These are phyloP conservation scores for Rubus idaeus DNA, from an alignment of 306 rosid genomes.

Conservation along the genomic window DNA sequence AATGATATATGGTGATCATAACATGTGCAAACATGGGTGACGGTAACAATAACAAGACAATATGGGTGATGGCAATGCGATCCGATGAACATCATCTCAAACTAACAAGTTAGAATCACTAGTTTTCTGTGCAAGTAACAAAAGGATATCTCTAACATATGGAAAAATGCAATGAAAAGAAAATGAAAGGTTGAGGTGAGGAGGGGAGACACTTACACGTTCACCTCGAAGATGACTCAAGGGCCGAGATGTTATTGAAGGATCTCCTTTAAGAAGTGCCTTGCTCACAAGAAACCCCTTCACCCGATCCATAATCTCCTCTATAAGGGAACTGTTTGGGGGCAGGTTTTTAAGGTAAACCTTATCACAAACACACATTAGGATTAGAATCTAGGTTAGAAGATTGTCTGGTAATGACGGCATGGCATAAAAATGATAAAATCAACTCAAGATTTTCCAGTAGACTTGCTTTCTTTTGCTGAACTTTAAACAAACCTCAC, in stretches of 20 bases:
- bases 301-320: slow-evolving; percentile 75
- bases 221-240: slow-evolving; percentile 70
- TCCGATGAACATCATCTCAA: background rate
- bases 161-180: background rate
- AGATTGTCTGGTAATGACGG: slow-evolving; percentile 6
- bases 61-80: background rate
- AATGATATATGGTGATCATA: background rate
- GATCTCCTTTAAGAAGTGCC: slow-evolving; percentile 78
- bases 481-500: slow-evolving; percentile 2
- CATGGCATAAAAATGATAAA: background rate
- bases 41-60: background rate
- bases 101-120: background rate
- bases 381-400: background rate
- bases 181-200: background rate
- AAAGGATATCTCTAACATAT: background rate
- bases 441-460: slow-evolving; percentile 6
- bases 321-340: slow-evolving; percentile 75
- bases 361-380: slow-evolving; percentile 34
- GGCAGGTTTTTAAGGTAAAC: slow-evolving; percentile 87
- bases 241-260: slow-evolving; percentile 51
- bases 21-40: background rate
- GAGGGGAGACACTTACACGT: slow-evolving; percentile 51
- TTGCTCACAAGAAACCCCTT: slow-evolving; percentile 83
- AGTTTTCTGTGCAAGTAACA: background rate
- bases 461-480: background rate